These are phyloP conservation scores for Eudorina sp. DNA, from an alignment of 139 green algal genomes.

Conservation along the genomic window DNA sequence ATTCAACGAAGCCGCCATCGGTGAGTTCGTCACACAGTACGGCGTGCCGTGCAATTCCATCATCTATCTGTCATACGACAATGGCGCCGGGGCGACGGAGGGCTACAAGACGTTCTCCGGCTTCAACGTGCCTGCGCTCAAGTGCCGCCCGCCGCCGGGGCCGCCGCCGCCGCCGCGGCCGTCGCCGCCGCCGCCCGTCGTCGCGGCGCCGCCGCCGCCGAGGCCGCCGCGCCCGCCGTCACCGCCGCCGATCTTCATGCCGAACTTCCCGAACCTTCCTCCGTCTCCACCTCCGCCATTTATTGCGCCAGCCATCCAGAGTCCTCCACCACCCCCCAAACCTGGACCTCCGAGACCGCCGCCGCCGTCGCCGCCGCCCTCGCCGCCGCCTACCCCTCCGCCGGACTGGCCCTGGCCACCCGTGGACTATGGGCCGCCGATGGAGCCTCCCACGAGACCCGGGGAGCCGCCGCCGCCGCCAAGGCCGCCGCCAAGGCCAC, in stretches of 20 bases:
- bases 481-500: neutral
- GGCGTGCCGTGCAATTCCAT: conserved; percentile 25
- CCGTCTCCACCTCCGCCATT: neutral
- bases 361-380: neutral
- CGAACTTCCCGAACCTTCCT: neutral
- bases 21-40: conserved; percentile 11
- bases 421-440: neutral
- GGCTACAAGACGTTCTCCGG: conserved; percentile 14
- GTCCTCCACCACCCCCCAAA: neutral
- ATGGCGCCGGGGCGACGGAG: neutral
- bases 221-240: neutral
- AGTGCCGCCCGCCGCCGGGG: neutral
- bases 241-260: neutral
- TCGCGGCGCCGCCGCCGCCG: neutral
- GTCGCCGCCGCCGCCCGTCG: neutral
- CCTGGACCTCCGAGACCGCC: neutral
- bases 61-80: conserved; percentile 27
- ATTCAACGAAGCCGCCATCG: conserved; percentile 18
- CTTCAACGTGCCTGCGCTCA: neutral
- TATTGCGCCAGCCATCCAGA: neutral
- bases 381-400: neutral
- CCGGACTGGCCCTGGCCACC: too few species aligned
- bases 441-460: neutral
- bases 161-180: neutral
- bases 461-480: neutral